These are phyloP conservation scores for Lotmaria passim DNA, from an alignment of 208 protist genomes.

Conservation along the genomic window DNA sequence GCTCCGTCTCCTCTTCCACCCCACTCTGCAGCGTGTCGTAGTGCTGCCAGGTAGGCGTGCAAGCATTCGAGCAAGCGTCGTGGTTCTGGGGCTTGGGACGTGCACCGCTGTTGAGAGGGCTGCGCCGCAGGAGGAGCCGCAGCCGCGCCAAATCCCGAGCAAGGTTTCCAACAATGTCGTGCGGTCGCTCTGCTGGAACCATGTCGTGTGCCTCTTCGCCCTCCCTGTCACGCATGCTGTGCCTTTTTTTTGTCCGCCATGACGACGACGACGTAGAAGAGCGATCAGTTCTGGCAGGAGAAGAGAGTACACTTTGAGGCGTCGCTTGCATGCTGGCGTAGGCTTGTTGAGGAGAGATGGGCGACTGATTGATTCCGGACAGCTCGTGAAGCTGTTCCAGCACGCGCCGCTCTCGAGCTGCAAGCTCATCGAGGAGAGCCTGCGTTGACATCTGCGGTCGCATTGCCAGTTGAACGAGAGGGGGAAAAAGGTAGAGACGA, in stretches of 20 bases:
- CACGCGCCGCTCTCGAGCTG: constrained; percentile 25
- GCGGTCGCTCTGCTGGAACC: neutral
- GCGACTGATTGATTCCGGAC: constrained; percentile 28
- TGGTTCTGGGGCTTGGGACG: neutral
- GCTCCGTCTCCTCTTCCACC: neutral
- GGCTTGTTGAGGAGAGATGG: constrained; percentile 23
- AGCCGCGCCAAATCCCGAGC: constrained; percentile 28
- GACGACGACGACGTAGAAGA: neutral
- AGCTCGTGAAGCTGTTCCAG: constrained; percentile 34
- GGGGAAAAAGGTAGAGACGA: neutral
- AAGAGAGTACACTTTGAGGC: constrained; percentile 1
- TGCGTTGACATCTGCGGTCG: constrained; percentile 17
- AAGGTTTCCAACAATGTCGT: constrained; percentile 2
- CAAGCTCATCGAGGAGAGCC: constrained; percentile 30
- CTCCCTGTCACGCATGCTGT: neutral
- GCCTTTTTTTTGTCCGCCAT: neutral
- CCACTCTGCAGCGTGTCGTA: neutral
- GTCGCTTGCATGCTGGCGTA: constrained; percentile 26
- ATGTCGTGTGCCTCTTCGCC: too few species aligned
- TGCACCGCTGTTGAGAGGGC: constrained; percentile 3
- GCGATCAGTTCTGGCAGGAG: neutral
- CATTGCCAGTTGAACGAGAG: constrained; percentile 2
- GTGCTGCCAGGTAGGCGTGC: neutral
- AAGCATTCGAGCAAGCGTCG: neutral
- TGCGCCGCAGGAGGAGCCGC: constrained; percentile 25